Base-by-base conservation (phyloP, 2,329 filamentous ascomycete genomes). In the Colletotrichum brevisporum region DNA sequence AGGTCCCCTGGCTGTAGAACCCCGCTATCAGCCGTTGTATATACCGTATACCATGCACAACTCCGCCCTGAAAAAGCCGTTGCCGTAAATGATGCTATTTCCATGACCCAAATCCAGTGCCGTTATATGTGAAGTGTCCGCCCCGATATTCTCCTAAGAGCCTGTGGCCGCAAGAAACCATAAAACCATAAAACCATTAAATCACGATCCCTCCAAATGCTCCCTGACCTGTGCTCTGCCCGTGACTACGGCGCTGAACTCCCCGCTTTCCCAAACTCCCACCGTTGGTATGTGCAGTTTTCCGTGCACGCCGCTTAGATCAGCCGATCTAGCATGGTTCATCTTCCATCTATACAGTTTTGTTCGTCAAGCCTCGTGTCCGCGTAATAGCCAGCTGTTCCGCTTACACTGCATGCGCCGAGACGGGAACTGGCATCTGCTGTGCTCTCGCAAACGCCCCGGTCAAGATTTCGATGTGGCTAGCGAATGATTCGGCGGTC, bases 381-480 rank as follows among this genome's bases (percentile, higher is more conserved):
- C 36, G 54, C 55, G 51, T 56, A 39, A 54, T 52, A 66, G 67
- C 63, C 67, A 67, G 56, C 67, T 68, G 47, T 63, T 41, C 18
- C 55, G 55, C 62, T 56, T 58, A 70, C 39, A 71, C 53, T 6
- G 61, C 65, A 59, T 71, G 51, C 16, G 60, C 18, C 6, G 71
- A 62, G 61, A 75, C 69, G 21, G 36, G 59, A 10, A 60, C 43
- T 8, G 78, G 74, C 60, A 77, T 71, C 10, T 75, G 75, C 66
- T 78, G 75, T 59, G 79, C 71, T 24, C 73, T 72, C 12, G 74
- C 69, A 72, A 80, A 77, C 74, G 84, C 79, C 69, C 83, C 78
- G 58, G 79, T 82, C 50, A 85, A 73, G 65, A 85, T 77, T 72
- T 85, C 83, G 56, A 85, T 85, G 68, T 85, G 84, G 70, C 74